Percentiles rank a stretch among this genome's conserved stretches.
Conservation (phyloP, 1,139 yeast genomes). For the Kodamaea ohmeri region DNA sequence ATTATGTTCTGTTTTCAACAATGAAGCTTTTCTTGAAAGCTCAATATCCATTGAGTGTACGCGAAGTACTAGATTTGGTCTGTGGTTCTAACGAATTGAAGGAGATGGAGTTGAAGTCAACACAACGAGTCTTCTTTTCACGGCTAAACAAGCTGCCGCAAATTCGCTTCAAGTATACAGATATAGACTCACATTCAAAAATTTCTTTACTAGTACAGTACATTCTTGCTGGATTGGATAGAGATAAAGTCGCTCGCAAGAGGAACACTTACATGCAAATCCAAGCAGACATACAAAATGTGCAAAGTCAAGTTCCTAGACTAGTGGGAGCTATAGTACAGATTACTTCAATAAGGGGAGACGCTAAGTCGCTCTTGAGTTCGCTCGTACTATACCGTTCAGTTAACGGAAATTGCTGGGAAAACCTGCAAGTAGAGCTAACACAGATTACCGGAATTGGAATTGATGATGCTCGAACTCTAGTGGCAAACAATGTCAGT, state of each 20-base stretch:
- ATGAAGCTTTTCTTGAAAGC: constrained; percentile 31
- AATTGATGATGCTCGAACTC: constrained; percentile 32
- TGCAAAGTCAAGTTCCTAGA: constrained; percentile 40
- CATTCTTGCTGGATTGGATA: constrained; percentile 47
- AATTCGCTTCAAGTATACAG: constrained; percentile 32
- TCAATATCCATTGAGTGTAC: constrained; percentile 13
- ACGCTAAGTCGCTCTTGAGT: constrained; percentile 35
- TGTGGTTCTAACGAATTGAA: constrained; percentile 39
- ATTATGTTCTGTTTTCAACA: constrained; percentile 42
- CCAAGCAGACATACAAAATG: constrained; percentile 37
- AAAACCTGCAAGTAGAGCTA: constrained; percentile 38
- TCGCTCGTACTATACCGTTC: constrained; percentile 36
- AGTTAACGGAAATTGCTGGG: constrained; percentile 47
- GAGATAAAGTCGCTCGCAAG: constrained; percentile 37
- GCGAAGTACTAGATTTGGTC: constrained; percentile 25
- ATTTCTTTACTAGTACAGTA: constrained; percentile 39
- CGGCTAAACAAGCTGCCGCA: constrained; percentile 31
- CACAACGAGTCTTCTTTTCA: constrained; percentile 42
- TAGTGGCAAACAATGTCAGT: constrained; percentile 30
- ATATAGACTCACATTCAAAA: constrained; percentile 29
- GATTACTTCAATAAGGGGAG: constrained; percentile 36
- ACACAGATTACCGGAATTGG: constrained; percentile 47
- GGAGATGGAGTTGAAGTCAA: constrained; percentile 35
- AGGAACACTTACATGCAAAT: constrained; percentile 34
- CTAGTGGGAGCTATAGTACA: constrained; percentile 43